These are phyloP conservation scores for Monilinia fructigena DNA, from an alignment of 2,329 filamentous ascomycete species.

Conservation along the genomic window DNA sequence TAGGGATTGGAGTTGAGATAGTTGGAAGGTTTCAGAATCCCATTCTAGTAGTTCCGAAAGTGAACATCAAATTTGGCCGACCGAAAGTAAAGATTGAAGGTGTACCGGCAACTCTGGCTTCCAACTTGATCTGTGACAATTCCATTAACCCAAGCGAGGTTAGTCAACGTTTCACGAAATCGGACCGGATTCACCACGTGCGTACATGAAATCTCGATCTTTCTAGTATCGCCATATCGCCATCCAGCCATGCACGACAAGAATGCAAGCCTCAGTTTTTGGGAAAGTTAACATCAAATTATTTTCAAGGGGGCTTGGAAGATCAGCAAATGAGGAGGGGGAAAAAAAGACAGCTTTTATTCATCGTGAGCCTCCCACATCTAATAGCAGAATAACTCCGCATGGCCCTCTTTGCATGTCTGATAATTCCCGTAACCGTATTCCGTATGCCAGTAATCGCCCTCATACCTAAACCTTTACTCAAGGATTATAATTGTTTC, in stretches of 20 bases:
- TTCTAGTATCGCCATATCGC: neutral
- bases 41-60: no score
- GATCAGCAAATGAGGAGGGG: neutral
- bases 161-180: neutral
- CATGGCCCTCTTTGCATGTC: neutral
- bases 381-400: neutral
- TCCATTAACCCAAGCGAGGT: neutral
- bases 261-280: neutral
- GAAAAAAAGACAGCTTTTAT: neutral
- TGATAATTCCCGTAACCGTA: neutral
- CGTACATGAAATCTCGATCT: neutral
- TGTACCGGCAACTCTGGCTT: neutral
- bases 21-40: no score
- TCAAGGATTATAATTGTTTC: constrained; percentile 46
- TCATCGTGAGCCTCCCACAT: neutral
- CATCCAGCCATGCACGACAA: neutral
- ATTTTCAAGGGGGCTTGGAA: neutral
- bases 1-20: no score
- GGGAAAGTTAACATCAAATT: neutral
- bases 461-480: neutral
- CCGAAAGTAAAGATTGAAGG: neutral
- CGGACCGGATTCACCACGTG: constrained; percentile 1
- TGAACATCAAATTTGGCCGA: no score
- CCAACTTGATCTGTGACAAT: neutral
- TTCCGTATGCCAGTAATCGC: neutral